Evolutionary conservation across 441 rosid genomes (phyloP).

Genomic region (Erodium trifolium): DNA sequence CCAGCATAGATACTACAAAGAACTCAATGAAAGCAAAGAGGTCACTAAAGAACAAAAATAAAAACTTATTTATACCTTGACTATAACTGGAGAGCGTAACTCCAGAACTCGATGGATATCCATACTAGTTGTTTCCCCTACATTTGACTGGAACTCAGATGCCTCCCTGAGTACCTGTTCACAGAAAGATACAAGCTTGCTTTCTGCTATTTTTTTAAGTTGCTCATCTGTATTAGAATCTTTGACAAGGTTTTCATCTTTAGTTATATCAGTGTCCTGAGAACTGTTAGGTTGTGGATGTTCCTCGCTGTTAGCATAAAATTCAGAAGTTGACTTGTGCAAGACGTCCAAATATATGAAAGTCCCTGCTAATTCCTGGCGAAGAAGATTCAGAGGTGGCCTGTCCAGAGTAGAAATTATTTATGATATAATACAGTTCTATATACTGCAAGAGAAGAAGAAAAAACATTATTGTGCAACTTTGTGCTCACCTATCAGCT

Average conservation of each 20-base stretch:
- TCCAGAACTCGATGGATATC: slow-evolving; percentile 84
- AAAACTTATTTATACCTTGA: slow-evolving; percentile 46
- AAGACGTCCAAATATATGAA: slow-evolving; percentile 78
- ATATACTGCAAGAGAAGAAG: slow-evolving; percentile 4
- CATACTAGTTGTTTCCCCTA: slow-evolving; percentile 77
- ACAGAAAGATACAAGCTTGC: slow-evolving; percentile 77
- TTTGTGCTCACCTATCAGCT: slow-evolving; percentile 55
- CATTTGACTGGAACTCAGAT: slow-evolving; percentile 68
- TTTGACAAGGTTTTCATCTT: slow-evolving; percentile 15
- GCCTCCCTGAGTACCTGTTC: slow-evolving; percentile 85
- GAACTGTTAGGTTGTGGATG: slow-evolving; percentile 26
- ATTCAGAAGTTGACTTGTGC: slow-evolving; percentile 66
- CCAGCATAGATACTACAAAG: too few species aligned
- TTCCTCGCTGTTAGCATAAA: slow-evolving; percentile 24
- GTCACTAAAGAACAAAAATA: too few species aligned
- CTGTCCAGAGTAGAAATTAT: slow-evolving; percentile 34
- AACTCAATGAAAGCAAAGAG: too few species aligned
- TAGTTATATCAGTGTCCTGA: slow-evolving; percentile 22
- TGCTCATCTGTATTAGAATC: slow-evolving; percentile 35
- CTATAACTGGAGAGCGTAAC: slow-evolving; percentile 86
- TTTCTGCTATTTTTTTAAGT: slow-evolving; percentile 74
- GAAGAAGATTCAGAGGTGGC: slow-evolving; percentile 88
- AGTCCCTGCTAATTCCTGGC: slow-evolving; percentile 88
- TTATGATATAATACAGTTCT: slow-evolving; percentile 12
- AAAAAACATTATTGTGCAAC: background rate